Conservation (phyloP, 2,329 filamentous ascomycete species). For the Proliferodiscus dingleyae region DNA sequence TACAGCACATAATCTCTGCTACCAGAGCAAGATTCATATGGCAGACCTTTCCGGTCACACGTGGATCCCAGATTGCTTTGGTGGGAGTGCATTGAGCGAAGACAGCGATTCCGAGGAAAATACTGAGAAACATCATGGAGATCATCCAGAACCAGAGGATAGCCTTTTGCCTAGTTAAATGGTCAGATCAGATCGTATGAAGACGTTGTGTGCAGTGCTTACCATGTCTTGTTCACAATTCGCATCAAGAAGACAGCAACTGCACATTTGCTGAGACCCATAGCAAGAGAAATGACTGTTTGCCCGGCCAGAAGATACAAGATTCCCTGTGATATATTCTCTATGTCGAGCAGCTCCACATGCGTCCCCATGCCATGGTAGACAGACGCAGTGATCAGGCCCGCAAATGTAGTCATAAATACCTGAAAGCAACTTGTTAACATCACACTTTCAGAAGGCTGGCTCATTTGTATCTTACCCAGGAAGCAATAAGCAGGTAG, state of each 20-base stretch:
- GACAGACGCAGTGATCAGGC: neutral
- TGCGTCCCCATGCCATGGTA: neutral
- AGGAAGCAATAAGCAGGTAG: neutral
- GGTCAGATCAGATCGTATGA: neutral
- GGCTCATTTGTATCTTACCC: neutral
- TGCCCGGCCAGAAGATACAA: neutral
- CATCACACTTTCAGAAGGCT: neutral
- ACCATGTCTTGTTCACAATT: neutral
- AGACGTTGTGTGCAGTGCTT: neutral
- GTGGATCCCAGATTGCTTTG: neutral
- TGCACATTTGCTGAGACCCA: slow-evolving; percentile 1
- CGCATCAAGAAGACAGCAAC: slow-evolving; percentile 3
- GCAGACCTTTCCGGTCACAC: neutral
- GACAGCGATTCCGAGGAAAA: neutral
- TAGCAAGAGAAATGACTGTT: neutral
- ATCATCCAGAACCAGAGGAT: slow-evolving; percentile 1
- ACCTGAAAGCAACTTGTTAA: neutral
- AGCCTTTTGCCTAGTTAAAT: neutral
- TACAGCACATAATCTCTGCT: neutral
- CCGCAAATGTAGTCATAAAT: neutral
- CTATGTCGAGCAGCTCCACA: neutral
- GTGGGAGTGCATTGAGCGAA: slow-evolving; percentile 2
- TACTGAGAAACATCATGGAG: neutral
- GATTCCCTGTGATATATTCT: neutral
- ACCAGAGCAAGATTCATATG: neutral